Evolutionary conservation across 345 rosid genomes (phyloP).

Genomic region (Eucalyptus tenuipes): DNA sequence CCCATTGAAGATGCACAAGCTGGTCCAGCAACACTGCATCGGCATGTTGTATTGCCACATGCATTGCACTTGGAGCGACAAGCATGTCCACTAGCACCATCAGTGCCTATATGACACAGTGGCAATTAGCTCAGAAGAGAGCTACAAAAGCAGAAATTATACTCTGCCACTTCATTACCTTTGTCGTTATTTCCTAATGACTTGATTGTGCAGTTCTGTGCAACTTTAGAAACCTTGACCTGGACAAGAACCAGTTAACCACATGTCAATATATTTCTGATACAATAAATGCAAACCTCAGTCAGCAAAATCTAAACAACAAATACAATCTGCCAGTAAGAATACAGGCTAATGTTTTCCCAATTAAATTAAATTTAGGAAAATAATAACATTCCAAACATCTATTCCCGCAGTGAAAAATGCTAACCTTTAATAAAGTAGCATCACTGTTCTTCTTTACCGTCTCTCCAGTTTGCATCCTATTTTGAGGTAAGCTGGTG

Average conservation of each 20-base stretch:
- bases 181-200: conserved; percentile 8
- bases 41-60: conserved; percentile 20
- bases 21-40: conserved; percentile 8
- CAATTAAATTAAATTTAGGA: not conserved
- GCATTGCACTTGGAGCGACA: conserved; percentile 27
- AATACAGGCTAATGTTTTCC: not conserved
- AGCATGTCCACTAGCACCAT: conserved; percentile 7
- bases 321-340: not conserved
- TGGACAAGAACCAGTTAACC: not conserved
- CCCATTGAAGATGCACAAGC: not conserved
- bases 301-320: not conserved
- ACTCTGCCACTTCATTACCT: conserved; percentile 46
- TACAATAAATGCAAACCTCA: not conserved
- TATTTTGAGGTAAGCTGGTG: conserved; percentile 9
- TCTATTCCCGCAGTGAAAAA: not conserved
- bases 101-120: conserved; percentile 15
- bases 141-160: conserved; percentile 16
- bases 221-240: conserved; percentile 26
- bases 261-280: not conserved
- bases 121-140: conserved; percentile 9
- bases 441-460: conserved; percentile 4
- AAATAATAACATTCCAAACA: not conserved
- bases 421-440: conserved; percentile 23
- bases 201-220: conserved; percentile 7
- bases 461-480: conserved; percentile 13